Conservation (phyloP, 164 flowering plant species). For the Dillenia suffruticosa region DNA sequence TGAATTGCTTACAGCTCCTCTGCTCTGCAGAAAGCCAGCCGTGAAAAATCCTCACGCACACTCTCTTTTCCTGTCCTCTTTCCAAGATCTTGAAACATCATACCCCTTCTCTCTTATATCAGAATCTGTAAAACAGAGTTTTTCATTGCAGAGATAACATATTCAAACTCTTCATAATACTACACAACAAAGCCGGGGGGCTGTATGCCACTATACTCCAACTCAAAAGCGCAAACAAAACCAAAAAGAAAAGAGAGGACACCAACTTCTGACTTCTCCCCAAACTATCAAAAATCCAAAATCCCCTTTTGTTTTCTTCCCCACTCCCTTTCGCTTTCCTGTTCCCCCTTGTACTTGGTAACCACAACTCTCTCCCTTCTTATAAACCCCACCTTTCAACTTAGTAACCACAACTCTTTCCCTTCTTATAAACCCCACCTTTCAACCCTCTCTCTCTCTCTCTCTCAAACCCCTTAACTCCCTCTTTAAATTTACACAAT, state of each 20-base stretch:
- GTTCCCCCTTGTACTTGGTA: no score
- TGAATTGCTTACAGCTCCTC: constrained; percentile 2
- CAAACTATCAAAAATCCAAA: constrained; percentile 9
- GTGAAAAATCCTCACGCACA: constrained; percentile 7
- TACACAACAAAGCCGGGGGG: constrained; percentile 9
- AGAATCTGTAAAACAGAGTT: not conserved
- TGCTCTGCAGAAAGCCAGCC: not conserved
- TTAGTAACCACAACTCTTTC: no score
- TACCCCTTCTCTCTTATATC: constrained; percentile 10
- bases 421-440: no score
- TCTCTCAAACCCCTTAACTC: no score
- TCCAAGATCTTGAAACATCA: constrained; percentile 13
- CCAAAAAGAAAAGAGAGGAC: constrained; percentile 3
- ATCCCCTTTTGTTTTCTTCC: constrained; percentile 11
- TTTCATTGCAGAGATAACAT: constrained; percentile 1
- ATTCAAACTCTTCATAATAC: constrained; percentile 15
- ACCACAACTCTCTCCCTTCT: no score
- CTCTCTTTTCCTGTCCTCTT: constrained; percentile 6
- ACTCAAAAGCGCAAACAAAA: not conserved
- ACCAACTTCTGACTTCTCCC: constrained; percentile 14
- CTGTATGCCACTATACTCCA: no score
- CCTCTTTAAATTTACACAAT: no score
- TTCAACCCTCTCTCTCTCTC: no score
- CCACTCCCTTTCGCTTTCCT: no score
- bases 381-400: no score